Evolutionary conservation across 306 rosid species (phyloP), one percentile per base, ranked within the genome.

Genomic region (Vigna unguiculata): DNA sequence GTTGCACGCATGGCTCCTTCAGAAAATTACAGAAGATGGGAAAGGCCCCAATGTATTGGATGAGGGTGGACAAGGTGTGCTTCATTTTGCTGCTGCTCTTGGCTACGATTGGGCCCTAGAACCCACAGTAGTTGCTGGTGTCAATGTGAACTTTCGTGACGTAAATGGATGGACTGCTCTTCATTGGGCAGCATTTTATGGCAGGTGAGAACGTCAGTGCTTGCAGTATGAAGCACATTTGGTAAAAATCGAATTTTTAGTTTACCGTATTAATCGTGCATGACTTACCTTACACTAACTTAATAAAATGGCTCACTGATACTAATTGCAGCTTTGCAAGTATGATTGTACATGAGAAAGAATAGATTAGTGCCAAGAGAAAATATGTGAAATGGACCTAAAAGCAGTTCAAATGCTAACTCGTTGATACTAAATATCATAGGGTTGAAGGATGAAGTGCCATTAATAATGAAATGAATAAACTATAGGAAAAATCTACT

Each of bases 171-270:
- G 97, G 98, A 91, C 93, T 10, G 92, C 97, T 41, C 97, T 93
- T 83, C 98, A 93, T 76, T 93, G 98, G 98, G 98, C 98, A 5
- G 98, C 98, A 45, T 87, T 77, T 78, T 88, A 80, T 86, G 96
- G 98, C 89, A 87, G 98, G 98, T 89, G 72, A 83, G 88, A 36
- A 80, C 69, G 69, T 49, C 40, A 53, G 52, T 55, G 71, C 79
- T 60, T 64, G 55, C 68, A 38, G 49, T 71, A 47, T 52, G 21
- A 15, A 63, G 36, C 67, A 66, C 12, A 7, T 53, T 72, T 84
- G 25, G 0, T 32, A 57, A 75, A 13, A 72, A 38, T 30, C 72
- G 34, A 71, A 65, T 59, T 78, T 57, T 28, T 49, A 65, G 63
- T 61, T 69, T 43, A 24, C 24, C 30, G 9, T 69, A 28, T 14